Base-by-base conservation (phyloP, 331 rosid genomes). In the Saraca asoca region DNA sequence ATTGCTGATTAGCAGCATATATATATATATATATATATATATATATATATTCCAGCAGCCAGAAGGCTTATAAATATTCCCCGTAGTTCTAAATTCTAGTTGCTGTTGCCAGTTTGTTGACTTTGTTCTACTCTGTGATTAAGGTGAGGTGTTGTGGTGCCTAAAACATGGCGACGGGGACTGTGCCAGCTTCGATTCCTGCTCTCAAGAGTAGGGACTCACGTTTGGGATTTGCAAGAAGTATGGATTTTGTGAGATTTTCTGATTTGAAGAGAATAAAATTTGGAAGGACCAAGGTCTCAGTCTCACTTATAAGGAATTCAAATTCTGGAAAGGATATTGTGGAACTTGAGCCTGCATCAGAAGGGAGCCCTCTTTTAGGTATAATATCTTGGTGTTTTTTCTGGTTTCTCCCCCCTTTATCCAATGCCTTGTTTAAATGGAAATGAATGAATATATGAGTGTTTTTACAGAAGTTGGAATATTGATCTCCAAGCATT, bases 291-390 rank as follows among this genome's bases (percentile, higher is more conserved):
- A 78, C 78, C 16, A 94, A 73, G 83, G 78, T 90, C 56, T 85
- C 82, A 17, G 70, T 90, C 56, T 85, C 82, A 17, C 68, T 90
- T 16, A 73, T 94, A 55, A 79, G 89, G 70, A 88, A 82, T 75
- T 88, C 96, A 7, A 87, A 81, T 78, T 82, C 84, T 6, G 83
- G 91, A 24, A 78, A 88, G 5, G 99, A 94, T 71, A 80, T 80
- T 61, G 96, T 85, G 16, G 88, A 94, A 74, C 91, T 94, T 64
- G 87, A 88, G 83, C 85, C 88, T 0, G 95, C 97, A 15, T 86
- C 95, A 24, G 87, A 85, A 58, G 91, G 97, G 69, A 94, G 96
- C 71, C 87, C 91, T 58, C 85, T 94, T 70, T 59, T 90, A 70
- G 97, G 99, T 94, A 78, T 76, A 60, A 39, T 16, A 58, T 64